phyloP scores from a whole-genome alignment of 495 filamentous ascomycete genomes.

The Podospora pseudocomata region DNA sequence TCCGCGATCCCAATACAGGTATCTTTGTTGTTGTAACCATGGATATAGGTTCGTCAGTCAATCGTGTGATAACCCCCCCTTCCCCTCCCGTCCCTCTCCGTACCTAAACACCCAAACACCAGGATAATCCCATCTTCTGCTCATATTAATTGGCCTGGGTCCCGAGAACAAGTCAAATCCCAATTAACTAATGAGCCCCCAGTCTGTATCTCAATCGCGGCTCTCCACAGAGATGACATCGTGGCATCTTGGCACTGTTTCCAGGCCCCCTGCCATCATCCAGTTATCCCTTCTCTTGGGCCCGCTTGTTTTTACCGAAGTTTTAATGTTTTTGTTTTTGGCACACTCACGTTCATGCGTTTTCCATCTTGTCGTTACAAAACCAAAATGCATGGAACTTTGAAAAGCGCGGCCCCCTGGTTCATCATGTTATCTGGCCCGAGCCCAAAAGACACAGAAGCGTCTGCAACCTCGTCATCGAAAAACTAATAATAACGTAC shows the following conservation, averaged over 20 bases:
- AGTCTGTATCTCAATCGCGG: not conserved
- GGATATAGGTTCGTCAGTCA: not conserved
- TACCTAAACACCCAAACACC: not conserved
- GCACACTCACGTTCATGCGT: not conserved
- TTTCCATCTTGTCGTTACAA: not conserved
- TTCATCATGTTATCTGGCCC: not conserved
- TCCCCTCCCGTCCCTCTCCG: no score
- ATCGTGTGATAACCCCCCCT: not conserved
- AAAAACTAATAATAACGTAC: not conserved
- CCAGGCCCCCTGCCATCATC: not conserved
- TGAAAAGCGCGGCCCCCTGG: conserved; percentile 1
- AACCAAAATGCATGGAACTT: conserved; percentile 3
- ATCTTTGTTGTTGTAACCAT: not conserved
- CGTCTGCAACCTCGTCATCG: no score
- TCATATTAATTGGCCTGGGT: not conserved
- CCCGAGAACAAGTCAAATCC: not conserved
- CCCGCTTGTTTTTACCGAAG: not conserved
- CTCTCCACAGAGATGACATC: conserved; percentile 1
- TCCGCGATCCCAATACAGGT: not conserved
- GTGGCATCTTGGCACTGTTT: not conserved
- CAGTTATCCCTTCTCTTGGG: not conserved
- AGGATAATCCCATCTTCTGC: not conserved
- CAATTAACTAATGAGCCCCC: not conserved
- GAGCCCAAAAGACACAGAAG: not conserved
- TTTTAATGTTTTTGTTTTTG: not conserved